phyloP scores from a whole-genome alignment of 2,329 filamentous ascomycete genomes.

The Cytospora chrysosperma region DNA sequence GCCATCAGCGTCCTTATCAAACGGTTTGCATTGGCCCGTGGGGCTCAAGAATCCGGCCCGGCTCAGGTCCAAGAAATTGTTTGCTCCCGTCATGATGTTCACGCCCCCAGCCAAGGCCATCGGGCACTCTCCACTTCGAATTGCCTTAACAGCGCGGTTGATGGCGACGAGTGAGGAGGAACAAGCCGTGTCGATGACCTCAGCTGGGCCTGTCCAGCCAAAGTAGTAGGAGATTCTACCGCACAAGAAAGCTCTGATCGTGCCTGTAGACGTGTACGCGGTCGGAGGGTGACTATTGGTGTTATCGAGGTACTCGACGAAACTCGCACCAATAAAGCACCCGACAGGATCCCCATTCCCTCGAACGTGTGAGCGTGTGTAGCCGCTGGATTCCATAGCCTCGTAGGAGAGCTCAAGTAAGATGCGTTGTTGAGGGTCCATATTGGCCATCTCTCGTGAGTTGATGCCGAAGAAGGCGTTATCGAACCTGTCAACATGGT shows the following conservation, averaged over 20 bases:
- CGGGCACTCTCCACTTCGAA: constrained; percentile 33
- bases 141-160: too few relatives aligned
- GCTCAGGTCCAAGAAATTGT: constrained; percentile 33
- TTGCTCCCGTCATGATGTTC: constrained; percentile 35
- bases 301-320: constrained; percentile 27
- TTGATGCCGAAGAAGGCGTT: constrained; percentile 4
- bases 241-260: constrained; percentile 31
- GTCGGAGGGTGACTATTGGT: constrained; percentile 28
- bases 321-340: constrained; percentile 26
- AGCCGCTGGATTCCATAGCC: neutral
- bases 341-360: too few relatives aligned
- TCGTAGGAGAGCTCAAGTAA: constrained; percentile 3
- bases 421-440: constrained; percentile 5
- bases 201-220: constrained; percentile 41
- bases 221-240: constrained; percentile 42
- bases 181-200: constrained; percentile 42
- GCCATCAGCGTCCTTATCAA: constrained; percentile 49
- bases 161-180: too few relatives aligned
- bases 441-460: neutral
- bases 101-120: constrained; percentile 40
- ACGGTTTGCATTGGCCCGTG: constrained; percentile 48
- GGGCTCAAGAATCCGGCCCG: constrained; percentile 41
- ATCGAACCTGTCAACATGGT: neutral
- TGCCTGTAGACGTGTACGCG: constrained; percentile 33
- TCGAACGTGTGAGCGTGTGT: too few relatives aligned